Percentiles rank a stretch among this genome's conserved stretches.
phyloP scores from a whole-genome alignment of 768 basidiomycete genomes.

The Serendipita sp. region DNA sequence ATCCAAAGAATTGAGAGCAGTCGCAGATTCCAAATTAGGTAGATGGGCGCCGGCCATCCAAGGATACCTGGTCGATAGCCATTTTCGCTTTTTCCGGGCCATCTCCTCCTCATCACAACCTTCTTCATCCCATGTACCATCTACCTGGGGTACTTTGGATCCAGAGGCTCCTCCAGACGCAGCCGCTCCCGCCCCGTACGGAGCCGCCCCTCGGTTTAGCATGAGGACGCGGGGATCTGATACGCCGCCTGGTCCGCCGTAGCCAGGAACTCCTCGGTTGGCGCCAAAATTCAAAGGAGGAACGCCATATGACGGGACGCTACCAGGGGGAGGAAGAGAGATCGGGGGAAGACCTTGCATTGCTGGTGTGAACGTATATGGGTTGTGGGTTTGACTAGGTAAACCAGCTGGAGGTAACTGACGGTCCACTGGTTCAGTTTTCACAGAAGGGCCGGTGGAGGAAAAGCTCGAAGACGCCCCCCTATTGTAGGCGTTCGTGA shows the following conservation, averaged over 20 bases:
- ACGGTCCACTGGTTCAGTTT: slow-evolving; percentile 55
- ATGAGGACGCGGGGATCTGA: background rate
- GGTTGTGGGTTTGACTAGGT: background rate
- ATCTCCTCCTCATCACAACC: background rate
- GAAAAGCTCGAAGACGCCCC: background rate
- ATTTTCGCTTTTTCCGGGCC: background rate
- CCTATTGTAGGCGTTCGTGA: background rate
- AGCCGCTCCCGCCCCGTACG: background rate
- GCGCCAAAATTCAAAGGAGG: background rate
- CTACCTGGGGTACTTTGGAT: slow-evolving; percentile 3
- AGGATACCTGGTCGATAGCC: background rate
- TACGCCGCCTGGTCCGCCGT: background rate
- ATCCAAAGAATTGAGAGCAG: no score
- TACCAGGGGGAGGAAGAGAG: slow-evolving; percentile 36
- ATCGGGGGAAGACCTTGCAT: slow-evolving; percentile 41
- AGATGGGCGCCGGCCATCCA: background rate
- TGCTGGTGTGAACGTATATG: slow-evolving; percentile 14
- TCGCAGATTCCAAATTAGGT: background rate
- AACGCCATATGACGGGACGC: slow-evolving; percentile 10
- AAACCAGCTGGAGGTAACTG: slow-evolving; percentile 43
- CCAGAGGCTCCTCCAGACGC: slow-evolving; percentile 5
- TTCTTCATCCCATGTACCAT: background rate
- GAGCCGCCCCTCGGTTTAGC: background rate
- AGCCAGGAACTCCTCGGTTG: background rate
- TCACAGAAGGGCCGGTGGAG: slow-evolving; percentile 24